Evolutionary conservation across 306 rosid genomes (phyloP), one percentile per base, ranked within the genome.

Genomic region (Malus asiatica): DNA sequence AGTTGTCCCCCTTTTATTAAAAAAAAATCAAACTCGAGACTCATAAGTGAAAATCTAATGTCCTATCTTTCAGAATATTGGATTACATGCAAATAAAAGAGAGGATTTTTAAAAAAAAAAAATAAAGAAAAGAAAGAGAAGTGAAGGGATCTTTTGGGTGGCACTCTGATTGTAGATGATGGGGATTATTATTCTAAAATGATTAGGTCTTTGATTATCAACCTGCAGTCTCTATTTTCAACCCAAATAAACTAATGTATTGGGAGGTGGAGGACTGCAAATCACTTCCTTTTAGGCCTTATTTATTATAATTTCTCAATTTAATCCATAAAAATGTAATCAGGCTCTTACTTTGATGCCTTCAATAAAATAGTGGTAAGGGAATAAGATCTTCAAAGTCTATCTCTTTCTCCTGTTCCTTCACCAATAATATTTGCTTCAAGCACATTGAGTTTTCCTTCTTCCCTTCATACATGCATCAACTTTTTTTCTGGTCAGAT

Each of bases 141-240:
- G 79, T 64, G 53, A 61, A 76, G 65, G 29, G 11, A 1, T 9
- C 27, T 20, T 42, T 70, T 73, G 80, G 84, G 81, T 44, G 63
- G 80, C 42, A 38, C 57, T 61, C 68, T 70, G 84, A 72, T 68
- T 61, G 53, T 82, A 80, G 76, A 89, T 90, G 96, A 93, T 93
- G 97, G 93, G 76, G 73, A 79, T 84, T 93, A 91, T 93, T 77
- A 93, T 93, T 93, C 86, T 86, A 84, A 88, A 91, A 93, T 93
- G 96, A 93, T 93, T 89, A 88, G 82, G 71, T 82, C 71, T 57
- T 67, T 83, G 93, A 88, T 87, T 87, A 89, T 80, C 64, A 77
- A 35, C 38, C 51, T 85, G 85, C 82, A 78, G 80, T 77, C 71
- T 79, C 51, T 60, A 76, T 76, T 80, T 76, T 77, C 75, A 78